A percentile compares a stretch with the other conserved stretches of the same genome.
phyloP scores from a whole-genome alignment of 176 grass and related monocot genomes.

The Alloteropsis semialata region DNA sequence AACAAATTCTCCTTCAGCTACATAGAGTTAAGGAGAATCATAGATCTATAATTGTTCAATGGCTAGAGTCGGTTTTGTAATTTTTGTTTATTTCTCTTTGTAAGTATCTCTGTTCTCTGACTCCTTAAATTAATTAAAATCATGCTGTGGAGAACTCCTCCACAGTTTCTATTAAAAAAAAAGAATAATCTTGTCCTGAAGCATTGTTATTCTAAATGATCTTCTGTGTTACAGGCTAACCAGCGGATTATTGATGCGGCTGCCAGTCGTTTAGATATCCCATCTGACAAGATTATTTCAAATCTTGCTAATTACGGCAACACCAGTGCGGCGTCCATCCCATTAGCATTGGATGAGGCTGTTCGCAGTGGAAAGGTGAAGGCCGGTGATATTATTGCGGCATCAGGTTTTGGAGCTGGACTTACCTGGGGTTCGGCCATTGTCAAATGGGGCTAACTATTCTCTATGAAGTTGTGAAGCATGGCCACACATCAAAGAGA shows the following conservation, averaged over 20 bases:
- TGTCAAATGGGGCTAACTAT: conserved; percentile 61
- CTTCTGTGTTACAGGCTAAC: conserved; percentile 59
- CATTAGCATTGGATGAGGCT: conserved; percentile 89
- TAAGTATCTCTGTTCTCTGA: no score
- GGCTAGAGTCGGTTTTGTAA: no score
- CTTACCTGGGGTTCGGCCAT: conserved; percentile 94
- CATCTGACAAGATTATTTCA: conserved; percentile 87
- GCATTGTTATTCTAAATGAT: conserved; percentile 1
- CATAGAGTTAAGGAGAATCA: no score
- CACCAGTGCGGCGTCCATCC: conserved; percentile 91
- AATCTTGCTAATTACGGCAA: conserved; percentile 95
- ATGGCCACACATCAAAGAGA: conserved; percentile 17
- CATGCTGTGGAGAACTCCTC: no score
- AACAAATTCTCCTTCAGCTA: no score
- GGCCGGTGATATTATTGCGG: conserved; percentile 64
- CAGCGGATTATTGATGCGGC: conserved; percentile 88
- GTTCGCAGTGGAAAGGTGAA: conserved; percentile 75
- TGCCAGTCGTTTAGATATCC: conserved; percentile 65
- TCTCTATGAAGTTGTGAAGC: not conserved
- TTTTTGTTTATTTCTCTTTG: no score
- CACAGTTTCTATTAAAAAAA: no score
- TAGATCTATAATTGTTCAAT: no score
- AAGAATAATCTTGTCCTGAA: not conserved
- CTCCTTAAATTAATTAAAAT: no score
- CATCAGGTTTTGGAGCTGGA: conserved; percentile 87